Evolutionary conservation across 441 rosid genomes (phyloP).

Genomic region (Arabidopsis lyrata): DNA sequence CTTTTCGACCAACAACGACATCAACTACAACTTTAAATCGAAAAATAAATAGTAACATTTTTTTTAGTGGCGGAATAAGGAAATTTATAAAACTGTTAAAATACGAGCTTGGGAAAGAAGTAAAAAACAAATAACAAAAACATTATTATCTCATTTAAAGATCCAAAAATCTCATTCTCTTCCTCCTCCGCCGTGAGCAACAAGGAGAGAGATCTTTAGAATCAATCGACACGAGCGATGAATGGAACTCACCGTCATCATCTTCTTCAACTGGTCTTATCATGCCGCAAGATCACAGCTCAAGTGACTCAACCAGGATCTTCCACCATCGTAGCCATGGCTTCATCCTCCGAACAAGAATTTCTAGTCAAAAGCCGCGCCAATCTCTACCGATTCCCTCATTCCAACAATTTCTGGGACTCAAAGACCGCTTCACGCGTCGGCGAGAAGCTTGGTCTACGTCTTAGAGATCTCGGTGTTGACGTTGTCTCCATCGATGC

Average conservation of each 20-base stretch:
- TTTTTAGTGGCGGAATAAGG: background rate
- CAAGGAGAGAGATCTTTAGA: background rate
- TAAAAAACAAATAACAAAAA: background rate
- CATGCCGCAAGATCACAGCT: constrained; percentile 82
- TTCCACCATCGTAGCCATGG: constrained; percentile 81
- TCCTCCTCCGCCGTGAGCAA: background rate
- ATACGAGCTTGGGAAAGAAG: constrained; percentile 27
- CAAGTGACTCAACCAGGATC: constrained; percentile 69
- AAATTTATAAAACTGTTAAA: background rate
- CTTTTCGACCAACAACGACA: constrained; percentile 18
- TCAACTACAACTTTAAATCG: background rate
- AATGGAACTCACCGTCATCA: constrained; percentile 48
- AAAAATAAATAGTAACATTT: background rate
- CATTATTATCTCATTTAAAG: background rate
- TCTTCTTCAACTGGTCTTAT: constrained; percentile 71
- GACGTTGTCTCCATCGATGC: constrained; percentile 57
- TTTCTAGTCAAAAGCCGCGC: constrained; percentile 65
- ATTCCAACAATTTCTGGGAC: constrained; percentile 64
- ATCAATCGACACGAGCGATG: constrained; percentile 33
- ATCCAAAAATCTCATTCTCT: background rate
- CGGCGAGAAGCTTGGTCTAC: constrained; percentile 80
- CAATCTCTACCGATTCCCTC: constrained; percentile 64
- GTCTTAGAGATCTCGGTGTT: constrained; percentile 69
- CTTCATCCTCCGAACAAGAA: constrained; percentile 77
- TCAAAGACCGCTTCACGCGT: constrained; percentile 70